Conservation (phyloP, 2,329 filamentous ascomycete genomes). For the Pseudonectria buxi region DNA sequence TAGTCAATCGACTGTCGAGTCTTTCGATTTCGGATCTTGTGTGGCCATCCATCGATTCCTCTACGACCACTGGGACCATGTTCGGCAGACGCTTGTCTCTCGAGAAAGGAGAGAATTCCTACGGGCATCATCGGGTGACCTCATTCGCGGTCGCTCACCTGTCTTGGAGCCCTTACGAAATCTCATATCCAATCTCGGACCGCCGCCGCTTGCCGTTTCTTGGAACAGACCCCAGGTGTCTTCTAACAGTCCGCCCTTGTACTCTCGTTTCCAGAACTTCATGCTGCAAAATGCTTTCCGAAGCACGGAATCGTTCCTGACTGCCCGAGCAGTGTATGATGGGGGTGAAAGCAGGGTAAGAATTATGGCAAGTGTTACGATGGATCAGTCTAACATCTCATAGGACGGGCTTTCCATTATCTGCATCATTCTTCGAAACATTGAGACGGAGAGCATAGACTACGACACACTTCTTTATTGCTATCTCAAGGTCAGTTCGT, state of each 20-base stretch:
- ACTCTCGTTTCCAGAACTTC: constrained; percentile 65
- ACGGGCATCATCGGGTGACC: constrained; percentile 44
- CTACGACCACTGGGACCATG: constrained; percentile 66
- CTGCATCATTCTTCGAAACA: constrained; percentile 61
- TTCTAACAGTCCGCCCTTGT: constrained; percentile 54
- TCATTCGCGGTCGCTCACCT: constrained; percentile 45
- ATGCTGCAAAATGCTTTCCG: constrained; percentile 64
- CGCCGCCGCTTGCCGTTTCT: constrained; percentile 60
- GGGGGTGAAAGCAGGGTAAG: constrained; percentile 62
- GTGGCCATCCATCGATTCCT: constrained; percentile 62
- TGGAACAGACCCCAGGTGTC: constrained; percentile 64
- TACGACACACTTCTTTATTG: constrained; percentile 61
- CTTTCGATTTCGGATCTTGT: constrained; percentile 65
- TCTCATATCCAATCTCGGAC: constrained; percentile 59
- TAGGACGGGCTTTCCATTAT: constrained; percentile 62
- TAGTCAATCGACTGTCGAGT: constrained; percentile 35
- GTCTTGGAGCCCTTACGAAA: constrained; percentile 54
- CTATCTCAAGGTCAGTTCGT: constrained; percentile 55
- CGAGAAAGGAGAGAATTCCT: constrained; percentile 52
- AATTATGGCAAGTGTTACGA: background rate
- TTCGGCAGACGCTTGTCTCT: constrained; percentile 56
- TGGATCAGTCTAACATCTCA: constrained; percentile 7
- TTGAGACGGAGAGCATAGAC: constrained; percentile 59
- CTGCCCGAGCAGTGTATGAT: constrained; percentile 61
- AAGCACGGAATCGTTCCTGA: constrained; percentile 57